phyloP scores from a whole-genome alignment of 345 rosid species.

The Eucalyptus victrix region DNA sequence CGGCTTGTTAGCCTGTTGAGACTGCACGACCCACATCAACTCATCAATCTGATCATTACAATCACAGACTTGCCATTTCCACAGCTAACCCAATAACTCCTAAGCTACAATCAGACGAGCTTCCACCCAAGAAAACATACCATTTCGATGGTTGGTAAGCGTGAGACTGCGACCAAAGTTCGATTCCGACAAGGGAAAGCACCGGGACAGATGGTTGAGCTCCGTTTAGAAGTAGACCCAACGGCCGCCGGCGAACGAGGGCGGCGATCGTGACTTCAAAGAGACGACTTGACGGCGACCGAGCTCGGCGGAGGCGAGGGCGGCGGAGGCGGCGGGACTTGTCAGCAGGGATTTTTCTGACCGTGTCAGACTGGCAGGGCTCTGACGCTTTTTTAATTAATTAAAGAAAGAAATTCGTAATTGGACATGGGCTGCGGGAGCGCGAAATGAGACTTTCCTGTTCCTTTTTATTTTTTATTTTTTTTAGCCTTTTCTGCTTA shows the following conservation, averaged over 20 bases:
- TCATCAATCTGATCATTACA: background rate
- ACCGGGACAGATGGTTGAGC: background rate
- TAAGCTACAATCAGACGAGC: background rate
- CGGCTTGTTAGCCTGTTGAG: constrained; percentile 32
- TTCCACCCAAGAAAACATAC: background rate
- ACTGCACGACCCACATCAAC: constrained; percentile 6
- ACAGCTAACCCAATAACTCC: background rate
- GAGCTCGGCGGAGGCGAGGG: background rate
- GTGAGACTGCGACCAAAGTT: background rate
- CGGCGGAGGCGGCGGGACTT: background rate
- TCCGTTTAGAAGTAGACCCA: background rate
- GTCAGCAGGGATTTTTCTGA: background rate
- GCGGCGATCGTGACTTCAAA: background rate
- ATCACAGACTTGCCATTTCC: background rate
- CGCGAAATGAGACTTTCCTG: background rate
- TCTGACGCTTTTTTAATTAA: background rate
- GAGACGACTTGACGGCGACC: background rate
- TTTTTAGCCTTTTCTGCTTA: background rate
- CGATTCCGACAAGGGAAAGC: background rate
- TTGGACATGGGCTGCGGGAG: background rate
- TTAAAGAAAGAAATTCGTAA: background rate
- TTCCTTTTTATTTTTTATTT: too few species aligned
- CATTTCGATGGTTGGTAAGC: background rate
- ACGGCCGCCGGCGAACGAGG: background rate
- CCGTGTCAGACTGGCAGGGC: background rate